A percentile compares a stretch with the other conserved stretches of the same genome.
Conservation (phyloP, 306 rosid genomes). For the Acacia confusa region DNA sequence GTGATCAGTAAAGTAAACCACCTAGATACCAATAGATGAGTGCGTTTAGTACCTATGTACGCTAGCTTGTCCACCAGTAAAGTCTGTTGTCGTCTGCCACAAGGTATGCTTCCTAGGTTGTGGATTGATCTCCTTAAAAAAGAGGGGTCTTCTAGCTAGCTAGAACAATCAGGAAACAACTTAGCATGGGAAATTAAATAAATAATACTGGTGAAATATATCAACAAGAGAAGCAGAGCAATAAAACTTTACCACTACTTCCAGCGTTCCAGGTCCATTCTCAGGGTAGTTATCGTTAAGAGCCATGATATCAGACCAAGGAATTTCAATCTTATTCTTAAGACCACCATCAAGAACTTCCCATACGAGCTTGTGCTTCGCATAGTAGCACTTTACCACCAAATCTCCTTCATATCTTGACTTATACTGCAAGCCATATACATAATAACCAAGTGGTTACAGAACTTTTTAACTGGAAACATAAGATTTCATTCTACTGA, state of each 20-base stretch:
- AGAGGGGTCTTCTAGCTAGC: constrained; percentile 79
- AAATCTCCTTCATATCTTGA: constrained; percentile 86
- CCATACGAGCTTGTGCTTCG: constrained; percentile 91
- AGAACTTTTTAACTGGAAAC: background rate
- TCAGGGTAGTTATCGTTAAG: constrained; percentile 75
- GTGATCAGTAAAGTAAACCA: background rate
- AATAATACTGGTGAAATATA: background rate
- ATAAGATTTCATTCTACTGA: background rate
- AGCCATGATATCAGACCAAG: constrained; percentile 88
- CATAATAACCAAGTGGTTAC: background rate
- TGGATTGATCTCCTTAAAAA: constrained; percentile 85
- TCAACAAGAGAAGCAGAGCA: background rate
- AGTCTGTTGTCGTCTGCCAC: constrained; percentile 73
- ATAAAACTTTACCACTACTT: constrained; percentile 56
- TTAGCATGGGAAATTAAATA: constrained; percentile 4
- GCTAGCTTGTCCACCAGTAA: constrained; percentile 57
- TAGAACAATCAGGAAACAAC: constrained; percentile 40
- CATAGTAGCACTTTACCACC: constrained; percentile 84
- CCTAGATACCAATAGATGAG: background rate
- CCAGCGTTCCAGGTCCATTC: constrained; percentile 64
- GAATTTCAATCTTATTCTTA: constrained; percentile 87
- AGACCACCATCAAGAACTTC: constrained; percentile 88
- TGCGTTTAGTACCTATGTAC: constrained; percentile 36
- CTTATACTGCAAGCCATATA: constrained; percentile 57
- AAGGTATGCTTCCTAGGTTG: constrained; percentile 92